phyloP scores from a whole-genome alignment of 495 filamentous ascomycete species.

The Beverwykella pulmonaria region DNA sequence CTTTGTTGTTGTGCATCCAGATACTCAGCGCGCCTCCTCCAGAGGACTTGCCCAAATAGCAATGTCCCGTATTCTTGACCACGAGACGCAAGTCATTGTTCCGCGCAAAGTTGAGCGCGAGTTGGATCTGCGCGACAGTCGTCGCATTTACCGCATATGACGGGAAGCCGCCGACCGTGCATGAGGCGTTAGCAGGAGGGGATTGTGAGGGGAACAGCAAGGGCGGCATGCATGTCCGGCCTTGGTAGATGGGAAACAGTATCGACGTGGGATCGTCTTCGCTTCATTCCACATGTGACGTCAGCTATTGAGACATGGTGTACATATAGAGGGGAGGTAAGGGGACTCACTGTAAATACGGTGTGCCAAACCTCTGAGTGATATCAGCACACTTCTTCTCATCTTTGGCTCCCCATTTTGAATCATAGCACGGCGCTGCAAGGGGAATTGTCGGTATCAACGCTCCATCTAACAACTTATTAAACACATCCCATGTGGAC shows the following conservation, averaged over 20 bases:
- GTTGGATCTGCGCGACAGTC: conserved; percentile 58
- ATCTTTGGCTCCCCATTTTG: conserved; percentile 11
- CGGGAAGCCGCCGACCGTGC: conserved; percentile 60
- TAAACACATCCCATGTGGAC: background rate
- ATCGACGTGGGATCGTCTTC: conserved; percentile 14
- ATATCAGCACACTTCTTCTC: conserved; percentile 12
- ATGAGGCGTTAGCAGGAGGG: conserved; percentile 29
- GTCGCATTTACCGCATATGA: conserved; percentile 61
- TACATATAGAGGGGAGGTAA: too few relatives aligned
- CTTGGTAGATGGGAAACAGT: conserved; percentile 20
- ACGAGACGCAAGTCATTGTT: conserved; percentile 60
- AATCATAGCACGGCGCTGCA: conserved; percentile 20
- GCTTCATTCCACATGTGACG: background rate
- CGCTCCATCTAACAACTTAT: background rate
- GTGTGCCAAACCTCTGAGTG: background rate
- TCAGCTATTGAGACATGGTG: too few relatives aligned
- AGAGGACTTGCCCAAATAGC: conserved; percentile 23
- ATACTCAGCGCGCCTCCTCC: conserved; percentile 24
- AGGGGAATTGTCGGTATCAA: conserved; percentile 5
- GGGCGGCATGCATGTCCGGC: conserved; percentile 4
- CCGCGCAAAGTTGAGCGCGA: conserved; percentile 64
- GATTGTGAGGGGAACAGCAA: too few relatives aligned
- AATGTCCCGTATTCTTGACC: conserved; percentile 71
- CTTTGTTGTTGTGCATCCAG: conserved; percentile 29
- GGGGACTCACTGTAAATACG: conserved; percentile 16